Evolutionary conservation across 164 flowering plant species (phyloP), one percentile per base, ranked within the genome.

Genomic region (Protea cynaroides): DNA sequence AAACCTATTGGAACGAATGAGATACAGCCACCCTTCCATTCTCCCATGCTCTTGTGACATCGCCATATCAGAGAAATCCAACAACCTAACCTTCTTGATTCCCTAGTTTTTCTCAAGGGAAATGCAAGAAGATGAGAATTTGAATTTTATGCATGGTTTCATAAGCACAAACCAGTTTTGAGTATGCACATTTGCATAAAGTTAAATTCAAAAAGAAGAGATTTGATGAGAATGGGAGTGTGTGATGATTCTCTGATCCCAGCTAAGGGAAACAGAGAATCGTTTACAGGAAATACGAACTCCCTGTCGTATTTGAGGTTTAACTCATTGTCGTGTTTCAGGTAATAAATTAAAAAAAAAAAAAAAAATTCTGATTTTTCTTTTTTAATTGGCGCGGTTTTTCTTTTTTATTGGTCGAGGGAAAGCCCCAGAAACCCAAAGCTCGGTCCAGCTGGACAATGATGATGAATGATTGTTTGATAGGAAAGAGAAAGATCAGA

Each of bases 11-110:
- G 78, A 81, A 8, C 96, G 85, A 25, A 91, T 81, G 13, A 87
- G 69, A 70, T 84, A 81, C 64, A 91, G 56, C 97, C 97, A 91
- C 1, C 97, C 97, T 61, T 87, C 85, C 88, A 86, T 90, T 69
- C 67, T 78, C 46, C 72, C 82, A n/a, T 83, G 82, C 53, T 36
- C 74, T 56, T 75, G 71, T 2, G 79, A 65, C 38, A 66, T 56
- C 56, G 70, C 82, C 83, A 79, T 81, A 15, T 49, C 52, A 69
- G 25, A 70, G 61, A 62, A 62, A 62, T 36, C 50, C 38, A 34
- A 14, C n/a, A 49, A 44, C 57, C 55, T 56, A 40, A 49, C 58
- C 44, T 9, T 46, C 55, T 61, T 14, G n/a, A 25, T 59, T 0
- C 37, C 22, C 58, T 12, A 13, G 18, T 50, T 37, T 47, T 24